Evolutionary conservation across 2,329 filamentous ascomycete genomes (phyloP), one percentile per base, ranked within the genome.

Genomic region (Pseudogymnoascus sp.): DNA sequence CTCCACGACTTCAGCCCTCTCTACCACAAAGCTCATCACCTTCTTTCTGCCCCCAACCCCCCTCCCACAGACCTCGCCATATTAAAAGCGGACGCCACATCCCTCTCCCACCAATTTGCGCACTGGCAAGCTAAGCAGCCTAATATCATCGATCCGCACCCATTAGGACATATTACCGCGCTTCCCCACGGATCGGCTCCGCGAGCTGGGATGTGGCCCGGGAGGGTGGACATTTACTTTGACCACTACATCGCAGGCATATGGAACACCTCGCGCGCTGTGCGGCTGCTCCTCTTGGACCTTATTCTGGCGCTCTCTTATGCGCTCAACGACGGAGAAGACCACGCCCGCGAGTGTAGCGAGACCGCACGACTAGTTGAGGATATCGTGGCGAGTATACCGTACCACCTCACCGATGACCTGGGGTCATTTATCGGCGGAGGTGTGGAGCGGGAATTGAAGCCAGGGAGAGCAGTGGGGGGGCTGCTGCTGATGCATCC

Each of bases 221-320:
- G 83, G 2, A 77, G 80, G 5, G 78, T 85, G 36, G 82, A 86
- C 67, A 74, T 80, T 2, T 86, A 85, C 68, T 74, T 75, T 49
- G 82, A 85, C 69, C 75, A 84, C 52, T 85, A 79, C 77, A 80
- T 83, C 41, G 79, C 79, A 19, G 80, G 78, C 64, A 75, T 84
- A 5, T 82, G 79, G 78, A 85, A 85, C 69, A 75, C 82, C 74
- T 75, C 77, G 66, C 77, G 83, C 14, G 77, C 78, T 14, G 77
- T 78, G 7, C 76, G 83, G 4, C 74, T 85, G 33, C 76, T 82
- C 41, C 75, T 85, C 12, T 76, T 79, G 4, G 78, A 80, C 19
- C 72, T 84, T 22, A 78, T 80, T 59, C 79, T 85, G 9, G 64
- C 60, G 7, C 30, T 63, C 4, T 66, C 63, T 7, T 35, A 62